Evolutionary conservation across 2,329 filamentous ascomycete genomes (phyloP), one percentile per base, ranked within the genome.

Genomic region (Aureobasidium pullulans): DNA sequence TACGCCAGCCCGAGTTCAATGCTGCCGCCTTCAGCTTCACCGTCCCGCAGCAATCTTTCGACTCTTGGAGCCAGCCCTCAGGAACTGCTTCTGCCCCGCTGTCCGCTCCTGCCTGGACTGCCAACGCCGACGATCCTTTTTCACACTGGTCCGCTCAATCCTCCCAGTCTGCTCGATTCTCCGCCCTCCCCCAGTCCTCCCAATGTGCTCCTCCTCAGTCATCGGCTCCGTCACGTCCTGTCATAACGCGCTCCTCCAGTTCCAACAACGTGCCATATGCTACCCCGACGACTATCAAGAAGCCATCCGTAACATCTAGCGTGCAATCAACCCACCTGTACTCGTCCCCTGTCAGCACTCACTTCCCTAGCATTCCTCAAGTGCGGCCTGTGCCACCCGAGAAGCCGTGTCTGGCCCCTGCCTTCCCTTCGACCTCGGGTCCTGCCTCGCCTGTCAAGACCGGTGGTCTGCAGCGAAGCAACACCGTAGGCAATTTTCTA

Each of bases 291-390:
- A 32, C 43, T 32, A 10, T 34, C 32, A 47, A 40, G 23, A 57
- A 57, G 28, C 32, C 32, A 11, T 36, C 42, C 5, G 31, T 28
- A 19, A 11, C 29, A n/a, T 28, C 72, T 16, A 72, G 73, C 32
- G 77, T 81, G 9, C 73, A 81, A 63, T 78, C 78, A 13, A 80
- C 71, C 48, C 71, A 80, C 69, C 64, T 72, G 4, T 72, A 70
- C 62, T 71, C 69, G 56, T 73, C 71, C 8, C 71, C 71, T 7
- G 40, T 36, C 31, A 61, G 66, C 6, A 62, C 63, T 15, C 66
- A 66, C 16, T 52, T 56, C 31, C 62, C 32, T 59, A 60, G 15
- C 15, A 54, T 32, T 42, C 37, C 28, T 44, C 61, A 23, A 13
- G n/a, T 19, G 13, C 50, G 39, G 10, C 39, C 49, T 28, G 32